These are phyloP conservation scores for Nothophoma quercina DNA, from an alignment of 2,329 filamentous ascomycete genomes.

Conservation along the genomic window DNA sequence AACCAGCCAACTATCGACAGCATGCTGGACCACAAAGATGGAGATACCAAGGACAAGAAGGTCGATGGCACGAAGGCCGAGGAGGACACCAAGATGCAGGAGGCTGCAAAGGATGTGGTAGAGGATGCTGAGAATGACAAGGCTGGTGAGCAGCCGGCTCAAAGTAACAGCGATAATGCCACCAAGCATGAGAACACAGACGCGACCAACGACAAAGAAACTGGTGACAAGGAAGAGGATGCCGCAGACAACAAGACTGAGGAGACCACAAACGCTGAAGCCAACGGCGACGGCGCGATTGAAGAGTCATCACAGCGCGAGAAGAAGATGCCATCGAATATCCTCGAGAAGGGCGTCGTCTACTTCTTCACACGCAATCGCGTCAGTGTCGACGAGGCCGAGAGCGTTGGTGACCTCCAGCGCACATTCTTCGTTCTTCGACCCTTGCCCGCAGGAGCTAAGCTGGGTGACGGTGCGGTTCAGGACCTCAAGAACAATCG, in stretches of 20 bases:
- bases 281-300: conserved; percentile 48
- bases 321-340: conserved; percentile 63
- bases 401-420: conserved; percentile 74
- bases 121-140: conserved; percentile 12
- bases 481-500: conserved; percentile 69
- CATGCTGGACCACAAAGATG: conserved; percentile 52
- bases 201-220: conserved; percentile 34
- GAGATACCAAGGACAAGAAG: conserved; percentile 39
- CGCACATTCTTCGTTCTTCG: conserved; percentile 82
- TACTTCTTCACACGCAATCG: conserved; percentile 89
- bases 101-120: conserved; percentile 4
- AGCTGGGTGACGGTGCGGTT: conserved; percentile 67
- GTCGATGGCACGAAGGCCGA: conserved; percentile 23
- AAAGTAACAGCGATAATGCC: conserved; percentile 6
- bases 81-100: conserved; percentile 34
- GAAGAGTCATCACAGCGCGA: conserved; percentile 60
- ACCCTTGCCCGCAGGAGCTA: conserved; percentile 73
- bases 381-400: conserved; percentile 74
- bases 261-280: conserved; percentile 13
- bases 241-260: conserved; percentile 33
- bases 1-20: conserved; percentile 64
- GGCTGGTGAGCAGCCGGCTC: conserved; percentile 24
- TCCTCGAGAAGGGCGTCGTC: conserved; percentile 87
- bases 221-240: conserved; percentile 26
- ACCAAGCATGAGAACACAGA: background rate